Conservation (phyloP, 2,329 filamentous ascomycete genomes). For the Alternaria sp. region DNA sequence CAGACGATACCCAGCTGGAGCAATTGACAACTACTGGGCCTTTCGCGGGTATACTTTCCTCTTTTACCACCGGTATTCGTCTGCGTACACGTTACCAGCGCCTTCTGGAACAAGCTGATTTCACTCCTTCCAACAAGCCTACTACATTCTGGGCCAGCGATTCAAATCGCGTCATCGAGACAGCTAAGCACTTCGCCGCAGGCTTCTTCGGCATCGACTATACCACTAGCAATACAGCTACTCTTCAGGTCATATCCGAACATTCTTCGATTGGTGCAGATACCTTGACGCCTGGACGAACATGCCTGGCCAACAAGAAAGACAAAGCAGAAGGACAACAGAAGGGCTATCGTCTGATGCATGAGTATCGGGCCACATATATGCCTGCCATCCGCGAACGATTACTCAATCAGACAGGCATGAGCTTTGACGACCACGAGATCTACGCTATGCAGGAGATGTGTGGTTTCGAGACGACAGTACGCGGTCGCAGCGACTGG, state of each 20-base stretch:
- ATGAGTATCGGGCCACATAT: slow-evolving; percentile 56
- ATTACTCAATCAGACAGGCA: slow-evolving; percentile 51
- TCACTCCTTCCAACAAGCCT: slow-evolving; percentile 8
- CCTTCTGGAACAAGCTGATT: slow-evolving; percentile 46
- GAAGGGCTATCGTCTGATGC: slow-evolving; percentile 57
- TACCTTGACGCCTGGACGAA: slow-evolving; percentile 63
- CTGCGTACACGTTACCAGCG: slow-evolving; percentile 60
- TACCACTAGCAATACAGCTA: slow-evolving; percentile 40
- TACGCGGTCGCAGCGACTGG: slow-evolving; percentile 61
- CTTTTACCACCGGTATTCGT: slow-evolving; percentile 61
- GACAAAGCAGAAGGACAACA: slow-evolving; percentile 55
- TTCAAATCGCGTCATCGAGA: slow-evolving; percentile 61
- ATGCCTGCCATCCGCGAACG: slow-evolving; percentile 54
- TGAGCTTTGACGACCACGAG: slow-evolving; percentile 55
- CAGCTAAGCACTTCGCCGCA: slow-evolving; percentile 60
- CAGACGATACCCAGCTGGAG: slow-evolving; percentile 54
- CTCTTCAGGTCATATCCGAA: slow-evolving; percentile 61
- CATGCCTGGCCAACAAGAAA: slow-evolving; percentile 50
- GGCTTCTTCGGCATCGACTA: slow-evolving; percentile 63
- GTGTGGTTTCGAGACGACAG: slow-evolving; percentile 65
- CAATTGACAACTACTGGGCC: slow-evolving; percentile 63
- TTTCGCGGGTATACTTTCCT: slow-evolving; percentile 61
- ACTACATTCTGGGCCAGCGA: slow-evolving; percentile 61
- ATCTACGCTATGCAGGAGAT: slow-evolving; percentile 67
- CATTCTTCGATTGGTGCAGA: slow-evolving; percentile 57